Base-by-base conservation (phyloP, 2,329 filamentous ascomycete genomes). In the Fusarium domesticum region DNA sequence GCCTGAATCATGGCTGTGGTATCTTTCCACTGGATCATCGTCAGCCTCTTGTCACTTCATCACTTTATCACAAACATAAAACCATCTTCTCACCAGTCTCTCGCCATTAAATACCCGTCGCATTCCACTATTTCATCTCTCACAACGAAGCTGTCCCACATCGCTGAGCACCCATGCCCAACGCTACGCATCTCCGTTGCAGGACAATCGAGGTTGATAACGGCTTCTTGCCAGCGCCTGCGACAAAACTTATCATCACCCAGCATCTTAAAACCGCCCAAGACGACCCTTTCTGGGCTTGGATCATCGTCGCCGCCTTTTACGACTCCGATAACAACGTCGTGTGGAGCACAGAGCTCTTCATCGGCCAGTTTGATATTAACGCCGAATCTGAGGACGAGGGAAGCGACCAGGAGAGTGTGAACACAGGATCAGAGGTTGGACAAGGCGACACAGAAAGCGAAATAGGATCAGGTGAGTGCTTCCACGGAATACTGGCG, bases 321-420 rank as follows among this genome's bases (percentile, higher is more conserved):
- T 75, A 73, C 58, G 72, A 78, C 61, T 42, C 50, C 2, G 42
- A 67, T 8, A 66, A 68, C 33, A 61, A 58, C 25, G 57, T 67
- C 4, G 45, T 78, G 31, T 78, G 73, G 72, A 74, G 72, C 35
- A 71, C 65, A 1, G 67, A 76, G 57, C 43, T 75, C 16, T 70
- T 77, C 19, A 45, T 69, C 18, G 64, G 62, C 6, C 62, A 60
- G 6, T 34, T 64, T 12, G 56, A 62, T 19, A 44, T 53, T 14
- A 51, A 60, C 8, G 23, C 48, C 8, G 63, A 60, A 18, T 59
- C 58, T 18, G 58, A 60, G 42, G 48, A 54, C n/a, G 62, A 60
- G 18, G 37, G 16, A 4, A 43, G 32, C 12, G 43, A 50, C 15
- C 34, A 19, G 8, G 50, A 47, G n/a, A 43, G 39, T 11, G 39